Evolutionary conservation across 148 eudicot species (phyloP).

Genomic region (Rhododendron ovatum): DNA sequence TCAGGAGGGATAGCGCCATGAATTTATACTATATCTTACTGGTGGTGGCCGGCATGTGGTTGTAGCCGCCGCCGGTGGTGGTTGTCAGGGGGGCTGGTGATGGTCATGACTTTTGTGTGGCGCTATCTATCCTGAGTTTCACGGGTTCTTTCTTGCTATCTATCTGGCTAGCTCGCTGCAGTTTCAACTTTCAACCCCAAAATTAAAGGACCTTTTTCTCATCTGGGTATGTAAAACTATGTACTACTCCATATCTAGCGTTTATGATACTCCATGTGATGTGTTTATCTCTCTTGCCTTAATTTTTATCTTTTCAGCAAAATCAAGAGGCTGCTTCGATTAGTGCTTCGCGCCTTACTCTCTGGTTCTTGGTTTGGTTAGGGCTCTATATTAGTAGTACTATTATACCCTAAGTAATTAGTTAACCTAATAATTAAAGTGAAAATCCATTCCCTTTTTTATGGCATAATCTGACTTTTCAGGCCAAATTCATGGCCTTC

Average conservation of each 20-base stretch:
- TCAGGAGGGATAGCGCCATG: slow-evolving; percentile 99
- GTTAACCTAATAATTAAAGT: no score
- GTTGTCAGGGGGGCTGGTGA: not conserved
- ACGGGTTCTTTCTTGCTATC: slow-evolving; percentile 28
- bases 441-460: no score
- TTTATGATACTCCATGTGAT: no score
- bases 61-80: not conserved
- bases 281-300: not conserved
- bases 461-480: not conserved
- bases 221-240: not conserved
- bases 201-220: not conserved
- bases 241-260: no score
- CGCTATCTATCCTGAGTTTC: slow-evolving; percentile 49
- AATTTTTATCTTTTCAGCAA: not conserved
- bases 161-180: not conserved
- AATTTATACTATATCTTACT: not conserved
- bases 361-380: not conserved
- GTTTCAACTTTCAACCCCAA: not conserved
- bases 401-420: not conserved
- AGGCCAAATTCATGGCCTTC: not conserved
- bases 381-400: not conserved
- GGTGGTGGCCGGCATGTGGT: not conserved
- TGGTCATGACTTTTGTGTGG: not conserved
- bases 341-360: not conserved
- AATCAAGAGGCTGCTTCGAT: not conserved